A percentile compares a stretch with the other conserved stretches of the same genome.
Conservation (phyloP, 345 rosid species). For the Eucalyptus melliodora region DNA sequence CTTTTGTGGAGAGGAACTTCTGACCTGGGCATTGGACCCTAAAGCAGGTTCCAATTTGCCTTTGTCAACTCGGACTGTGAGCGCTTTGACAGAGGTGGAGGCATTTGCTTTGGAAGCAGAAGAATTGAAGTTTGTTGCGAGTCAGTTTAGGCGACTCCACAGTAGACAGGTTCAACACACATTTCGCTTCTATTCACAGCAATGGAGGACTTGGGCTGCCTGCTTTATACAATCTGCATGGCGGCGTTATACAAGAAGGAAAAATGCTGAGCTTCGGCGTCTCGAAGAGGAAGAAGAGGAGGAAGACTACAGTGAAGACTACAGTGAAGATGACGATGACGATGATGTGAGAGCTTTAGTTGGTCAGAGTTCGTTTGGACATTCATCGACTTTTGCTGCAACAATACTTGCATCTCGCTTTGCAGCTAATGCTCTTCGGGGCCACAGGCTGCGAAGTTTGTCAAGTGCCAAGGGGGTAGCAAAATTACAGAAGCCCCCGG, state of each 20-base stretch:
- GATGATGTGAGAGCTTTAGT: slow-evolving; percentile 14
- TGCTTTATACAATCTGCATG: slow-evolving; percentile 74
- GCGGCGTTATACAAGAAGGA: slow-evolving; percentile 55
- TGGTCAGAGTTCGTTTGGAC: not conserved
- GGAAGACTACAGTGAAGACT: not conserved
- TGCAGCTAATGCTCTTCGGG: slow-evolving; percentile 64
- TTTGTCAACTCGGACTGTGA: slow-evolving; percentile 51
- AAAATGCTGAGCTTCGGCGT: slow-evolving; percentile 36
- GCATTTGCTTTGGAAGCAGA: slow-evolving; percentile 84
- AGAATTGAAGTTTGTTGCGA: slow-evolving; percentile 75
- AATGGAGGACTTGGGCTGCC: slow-evolving; percentile 94
- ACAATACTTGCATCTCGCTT: slow-evolving; percentile 66
- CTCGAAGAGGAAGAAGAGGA: slow-evolving; percentile 53
- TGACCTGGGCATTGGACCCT: slow-evolving; percentile 76
- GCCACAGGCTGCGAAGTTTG: slow-evolving; percentile 13
- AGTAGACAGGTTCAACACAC: slow-evolving; percentile 81
- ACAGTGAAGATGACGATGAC: not conserved
- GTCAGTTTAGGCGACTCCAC: slow-evolving; percentile 84
- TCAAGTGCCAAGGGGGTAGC: slow-evolving; percentile 10
- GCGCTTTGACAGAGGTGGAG: slow-evolving; percentile 68
- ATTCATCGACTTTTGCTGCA: slow-evolving; percentile 36
- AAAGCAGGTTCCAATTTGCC: slow-evolving; percentile 52
- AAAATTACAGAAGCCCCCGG: slow-evolving; percentile 62
- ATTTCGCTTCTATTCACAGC: slow-evolving; percentile 84
- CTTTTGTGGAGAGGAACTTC: slow-evolving; percentile 74